Evolutionary conservation across 805 yeast species (phyloP).

Genomic region (Wickerhamiella australiensis): DNA sequence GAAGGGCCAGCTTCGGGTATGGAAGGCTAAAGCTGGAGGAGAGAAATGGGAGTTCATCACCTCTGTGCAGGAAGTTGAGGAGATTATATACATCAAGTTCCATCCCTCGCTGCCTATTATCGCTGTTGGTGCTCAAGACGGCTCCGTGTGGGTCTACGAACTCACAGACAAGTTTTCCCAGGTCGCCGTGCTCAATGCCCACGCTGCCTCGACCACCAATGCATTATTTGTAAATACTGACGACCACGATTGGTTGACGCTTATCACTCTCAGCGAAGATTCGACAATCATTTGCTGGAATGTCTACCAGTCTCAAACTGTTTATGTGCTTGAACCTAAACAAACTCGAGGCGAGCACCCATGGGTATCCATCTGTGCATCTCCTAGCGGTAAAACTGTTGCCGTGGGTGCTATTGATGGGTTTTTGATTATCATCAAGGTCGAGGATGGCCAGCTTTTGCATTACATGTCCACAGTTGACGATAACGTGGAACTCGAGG

Average conservation of each 20-base stretch:
- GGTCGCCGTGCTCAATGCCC: constrained; percentile 37
- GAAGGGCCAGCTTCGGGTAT: constrained; percentile 75
- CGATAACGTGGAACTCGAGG: constrained; percentile 34
- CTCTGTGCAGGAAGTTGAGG: constrained; percentile 77
- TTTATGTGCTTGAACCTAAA: constrained; percentile 34
- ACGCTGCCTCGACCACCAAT: constrained; percentile 65
- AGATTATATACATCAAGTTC: constrained; percentile 66
- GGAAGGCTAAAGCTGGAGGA: constrained; percentile 60
- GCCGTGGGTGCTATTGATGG: constrained; percentile 90
- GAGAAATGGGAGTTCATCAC: constrained; percentile 67
- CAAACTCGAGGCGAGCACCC: constrained; percentile 74
- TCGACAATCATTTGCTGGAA: constrained; percentile 84
- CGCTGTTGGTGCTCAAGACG: constrained; percentile 88
- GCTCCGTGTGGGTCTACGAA: constrained; percentile 88
- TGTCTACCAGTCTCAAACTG: constrained; percentile 59
- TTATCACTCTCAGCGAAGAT: constrained; percentile 74
- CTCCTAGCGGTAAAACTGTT: constrained; percentile 40
- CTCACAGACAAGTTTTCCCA: constrained; percentile 35
- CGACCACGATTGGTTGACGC: constrained; percentile 45
- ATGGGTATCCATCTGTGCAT: constrained; percentile 64
- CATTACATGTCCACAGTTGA: constrained; percentile 49
- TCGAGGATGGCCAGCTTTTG: constrained; percentile 59
- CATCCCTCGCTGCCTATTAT: constrained; percentile 70
- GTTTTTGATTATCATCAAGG: constrained; percentile 62
- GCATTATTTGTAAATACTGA: constrained; percentile 61